Evolutionary conservation across 805 yeast genomes (phyloP).

Genomic region (Candida methanosorbosa): DNA sequence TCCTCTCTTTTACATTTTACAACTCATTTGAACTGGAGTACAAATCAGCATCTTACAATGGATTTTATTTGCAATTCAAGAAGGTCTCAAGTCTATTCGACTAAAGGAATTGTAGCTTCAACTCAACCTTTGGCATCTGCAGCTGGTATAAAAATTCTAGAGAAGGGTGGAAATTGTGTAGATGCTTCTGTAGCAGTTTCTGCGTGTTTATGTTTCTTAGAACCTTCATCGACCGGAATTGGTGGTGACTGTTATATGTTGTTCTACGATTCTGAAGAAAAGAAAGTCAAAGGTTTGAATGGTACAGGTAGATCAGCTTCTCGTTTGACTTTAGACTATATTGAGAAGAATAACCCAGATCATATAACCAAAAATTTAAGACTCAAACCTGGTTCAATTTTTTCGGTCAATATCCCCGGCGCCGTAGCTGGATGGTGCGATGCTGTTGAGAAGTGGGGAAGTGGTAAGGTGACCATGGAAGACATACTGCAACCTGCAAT

Average conservation of each 20-base stretch:
- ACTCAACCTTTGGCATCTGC: slow-evolving; percentile 72
- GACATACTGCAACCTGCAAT: slow-evolving; percentile 60
- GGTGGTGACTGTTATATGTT: slow-evolving; percentile 65
- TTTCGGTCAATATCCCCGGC: slow-evolving; percentile 68
- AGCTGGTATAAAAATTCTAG: slow-evolving; percentile 60
- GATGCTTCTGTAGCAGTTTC: slow-evolving; percentile 57
- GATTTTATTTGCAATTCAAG: no score
- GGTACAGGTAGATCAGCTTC: slow-evolving; percentile 70
- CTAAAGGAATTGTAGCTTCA: slow-evolving; percentile 65
- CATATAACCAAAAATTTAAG: slow-evolving; percentile 36
- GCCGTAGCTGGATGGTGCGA: slow-evolving; percentile 77
- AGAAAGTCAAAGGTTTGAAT: slow-evolving; percentile 56
- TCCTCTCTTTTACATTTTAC: no score
- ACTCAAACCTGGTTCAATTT: slow-evolving; percentile 44
- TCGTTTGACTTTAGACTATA: slow-evolving; percentile 36
- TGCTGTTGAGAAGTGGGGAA: slow-evolving; percentile 62
- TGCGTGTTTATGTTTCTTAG: slow-evolving; percentile 46
- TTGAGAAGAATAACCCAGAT: slow-evolving; percentile 29
- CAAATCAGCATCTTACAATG: no score
- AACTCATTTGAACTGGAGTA: no score
- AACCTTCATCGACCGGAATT: slow-evolving; percentile 55
- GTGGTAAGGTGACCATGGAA: slow-evolving; percentile 50
- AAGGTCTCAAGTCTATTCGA: slow-evolving; percentile 66
- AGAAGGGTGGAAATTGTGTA: slow-evolving; percentile 65
- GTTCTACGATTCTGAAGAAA: slow-evolving; percentile 40